Evolutionary conservation across 805 yeast species (phyloP).

Genomic region (Wickerhamiella spandovensis): DNA sequence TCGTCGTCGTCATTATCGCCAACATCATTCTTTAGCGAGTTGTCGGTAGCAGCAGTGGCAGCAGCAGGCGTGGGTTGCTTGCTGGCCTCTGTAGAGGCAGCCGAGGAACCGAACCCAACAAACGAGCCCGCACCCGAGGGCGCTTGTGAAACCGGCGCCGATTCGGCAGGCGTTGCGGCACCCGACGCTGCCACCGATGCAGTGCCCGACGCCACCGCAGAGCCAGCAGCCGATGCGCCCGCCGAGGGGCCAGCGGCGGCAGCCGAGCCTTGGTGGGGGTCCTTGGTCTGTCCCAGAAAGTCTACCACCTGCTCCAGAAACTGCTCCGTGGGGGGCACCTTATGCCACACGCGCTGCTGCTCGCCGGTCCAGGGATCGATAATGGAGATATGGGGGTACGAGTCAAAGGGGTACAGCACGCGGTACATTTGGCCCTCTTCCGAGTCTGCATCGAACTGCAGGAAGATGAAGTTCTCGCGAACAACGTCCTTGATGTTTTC

Average conservation of each 20-base stretch:
- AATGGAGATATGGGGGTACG: conserved; percentile 78
- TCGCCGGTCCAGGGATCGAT: conserved; percentile 95
- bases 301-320: conserved; percentile 60
- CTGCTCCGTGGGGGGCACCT: conserved; percentile 41
- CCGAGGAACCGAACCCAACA: too few species aligned
- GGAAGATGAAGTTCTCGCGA: conserved; percentile 56
- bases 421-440: conserved; percentile 57
- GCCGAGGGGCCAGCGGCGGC: not conserved
- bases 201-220: not conserved
- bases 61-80: conserved; percentile 11
- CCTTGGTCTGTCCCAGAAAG: conserved; percentile 32
- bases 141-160: not conserved
- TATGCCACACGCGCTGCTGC: conserved; percentile 62
- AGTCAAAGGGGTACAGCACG: conserved; percentile 56
- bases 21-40: conserved; percentile 1
- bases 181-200: not conserved
- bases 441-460: conserved; percentile 75
- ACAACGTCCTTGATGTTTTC: conserved; percentile 49
- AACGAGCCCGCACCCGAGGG: conserved; percentile 16
- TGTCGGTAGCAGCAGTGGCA: not conserved
- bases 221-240: not conserved
- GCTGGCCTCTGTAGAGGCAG: not conserved
- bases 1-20: too few species aligned
- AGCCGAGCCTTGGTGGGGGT: not conserved
- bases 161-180: conserved; percentile 6